Evolutionary conservation across 2,329 filamentous ascomycete species (phyloP), one percentile per base, ranked within the genome.

Genomic region (Fusarium globosum): DNA sequence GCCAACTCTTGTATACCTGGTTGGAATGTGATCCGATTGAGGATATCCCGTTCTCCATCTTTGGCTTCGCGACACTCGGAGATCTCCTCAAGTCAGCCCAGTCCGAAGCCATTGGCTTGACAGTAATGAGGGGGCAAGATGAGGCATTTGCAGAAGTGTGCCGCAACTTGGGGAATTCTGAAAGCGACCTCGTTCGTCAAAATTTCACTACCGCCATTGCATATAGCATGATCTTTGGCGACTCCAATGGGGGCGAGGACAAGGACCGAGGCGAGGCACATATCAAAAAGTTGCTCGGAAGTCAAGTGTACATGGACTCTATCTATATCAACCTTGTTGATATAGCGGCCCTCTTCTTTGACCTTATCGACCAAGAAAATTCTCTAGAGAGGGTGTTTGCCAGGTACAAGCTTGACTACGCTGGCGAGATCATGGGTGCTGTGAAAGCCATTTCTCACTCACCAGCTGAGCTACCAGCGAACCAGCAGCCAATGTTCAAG

Each of bases 1-100:
- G 95, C 5, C 96, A 99, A 78, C 86, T 99, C 12, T 85, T 98
- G 7, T 97, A 94, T 79, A 97, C 95, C 0, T 99, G 95, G 96
- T 88, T 97, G 7, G 90, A 94, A 70, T 83, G 84, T 2, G 88
- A 92, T 66, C 82, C 84, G 3, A 84, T 97, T 13, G 85, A 88
- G n/a, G 86, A 90, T 7, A 93, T 99, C 55, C 96, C 96, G 0
- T 97, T 89, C 78, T 85, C 87, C n/a, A 93, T 96, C 4, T 99
- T 99, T 80, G 92, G 91, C 2, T 99, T 97, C 78, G 66, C 82
- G 2, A 89, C 83, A 21, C 86, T 98, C 4, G 80, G 86, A 23
- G 91, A 94, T 9, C 87, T 99, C 59, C 81, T 98, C 6, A 79
- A 82, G 11, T 90, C 93, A 67, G 90, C 93, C 11, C 90, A 94